These are phyloP conservation scores for Trametes hirsuta DNA, from an alignment of 1,284 basidiomycete species.

Conservation along the genomic window DNA sequence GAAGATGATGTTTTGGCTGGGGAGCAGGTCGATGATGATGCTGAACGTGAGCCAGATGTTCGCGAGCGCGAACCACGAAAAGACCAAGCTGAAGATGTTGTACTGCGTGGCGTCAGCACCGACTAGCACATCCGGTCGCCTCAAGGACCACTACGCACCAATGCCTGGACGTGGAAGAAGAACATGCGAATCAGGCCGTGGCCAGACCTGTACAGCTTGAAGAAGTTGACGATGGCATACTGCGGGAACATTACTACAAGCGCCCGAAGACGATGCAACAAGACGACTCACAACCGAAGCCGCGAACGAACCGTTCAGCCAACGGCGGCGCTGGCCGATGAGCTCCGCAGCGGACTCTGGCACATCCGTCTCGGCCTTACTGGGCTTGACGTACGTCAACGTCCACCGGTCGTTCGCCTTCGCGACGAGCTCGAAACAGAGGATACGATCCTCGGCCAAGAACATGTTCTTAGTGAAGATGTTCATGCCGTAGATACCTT, in stretches of 20 bases:
- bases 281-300: conserved; percentile 79
- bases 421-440: conserved; percentile 96
- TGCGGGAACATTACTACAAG: conserved; percentile 30
- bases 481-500: conserved; percentile 97
- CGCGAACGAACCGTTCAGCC: conserved; percentile 97
- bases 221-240: conserved; percentile 96
- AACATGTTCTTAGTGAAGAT: conserved; percentile 98
- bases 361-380: conserved; percentile 94
- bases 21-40: conserved; percentile 92
- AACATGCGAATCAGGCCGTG: conserved; percentile 90
- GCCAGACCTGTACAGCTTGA: conserved; percentile 84
- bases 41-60: conserved; percentile 96
- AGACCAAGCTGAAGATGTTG: conserved; percentile 78
- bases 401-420: conserved; percentile 89
- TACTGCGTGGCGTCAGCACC: conserved; percentile 48
- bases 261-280: neutral
- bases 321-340: conserved; percentile 94
- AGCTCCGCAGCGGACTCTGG: conserved; percentile 90
- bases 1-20: conserved; percentile 61
- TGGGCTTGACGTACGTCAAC: conserved; percentile 92
- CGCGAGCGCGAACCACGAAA: conserved; percentile 92
- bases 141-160: conserved; percentile 53
- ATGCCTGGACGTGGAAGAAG: conserved; percentile 92
- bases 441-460: conserved; percentile 93
- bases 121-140: too few relatives aligned